Base-by-base conservation (phyloP, 257 asterid genomes). In the Gentiana straminea region DNA sequence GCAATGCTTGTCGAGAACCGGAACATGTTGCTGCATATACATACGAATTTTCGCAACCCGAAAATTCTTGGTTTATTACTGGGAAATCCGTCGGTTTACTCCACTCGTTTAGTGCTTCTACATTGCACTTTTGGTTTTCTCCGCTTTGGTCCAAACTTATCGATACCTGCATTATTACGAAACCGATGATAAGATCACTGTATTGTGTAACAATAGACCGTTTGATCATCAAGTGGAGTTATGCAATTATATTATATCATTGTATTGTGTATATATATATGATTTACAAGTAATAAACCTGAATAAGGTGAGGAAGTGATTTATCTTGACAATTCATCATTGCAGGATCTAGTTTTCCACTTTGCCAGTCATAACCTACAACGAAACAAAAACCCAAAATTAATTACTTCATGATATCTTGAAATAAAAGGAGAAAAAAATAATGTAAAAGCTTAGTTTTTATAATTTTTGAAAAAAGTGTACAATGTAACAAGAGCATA, bases 321-420 rank as follows among this genome's bases (percentile, higher is more conserved):
- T 86, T 78, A 43, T 84, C 84, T 54, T 78, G 63, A n/a, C 87
- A 92, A 60, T 92, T 92, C 98, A 92, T 92, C 81, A 83, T 73
- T 1, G 93, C 67, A 69, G 98, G 98, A 41, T 92, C 98, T 43
- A 92, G 71, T 68, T 74, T 87, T 35, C 86, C 98, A 72, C 78
- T 92, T 61, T 74, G 84, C 95, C 97, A 92, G 68, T 92, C 98
- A 70, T 92, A 92, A 50, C 98, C 98, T 91, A 74, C 0, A 61
- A 9, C 13, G 33, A 57, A 34, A 58, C 34, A 4, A 8, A 0
- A 13, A 35, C 49, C 2, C 35, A 58, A 46, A 13, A 1, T 24
- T 24, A 24, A 24, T 24, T 24, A 24, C 24, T 24, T 24, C 24
- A 0, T 24, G 24, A 24, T 24, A 24, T 24, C 24, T 24, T 24